These are phyloP conservation scores for Kazachstania sp. DNA, from an alignment of 1,139 yeast species.

Conservation along the genomic window DNA sequence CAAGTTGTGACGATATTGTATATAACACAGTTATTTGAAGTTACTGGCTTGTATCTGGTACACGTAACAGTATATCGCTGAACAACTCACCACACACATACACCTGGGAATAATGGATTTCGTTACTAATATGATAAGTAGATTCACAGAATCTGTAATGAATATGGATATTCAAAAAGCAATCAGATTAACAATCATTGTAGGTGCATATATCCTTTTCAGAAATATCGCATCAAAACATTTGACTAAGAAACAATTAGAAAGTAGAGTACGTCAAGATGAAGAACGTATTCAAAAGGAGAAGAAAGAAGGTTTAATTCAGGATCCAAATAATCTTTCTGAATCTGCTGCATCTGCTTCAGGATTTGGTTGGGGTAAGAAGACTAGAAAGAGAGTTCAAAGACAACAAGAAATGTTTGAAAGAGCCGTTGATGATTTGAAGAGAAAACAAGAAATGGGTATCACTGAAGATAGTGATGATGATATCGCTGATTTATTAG, in stretches of 20 bases:
- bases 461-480: conserved; percentile 50
- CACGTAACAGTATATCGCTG: too few species aligned
- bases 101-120: conserved; percentile 1
- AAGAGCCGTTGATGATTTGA: conserved; percentile 39
- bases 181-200: conserved; percentile 37
- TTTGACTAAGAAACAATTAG: conserved; percentile 44
- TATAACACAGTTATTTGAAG: too few species aligned
- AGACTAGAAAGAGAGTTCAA: conserved; percentile 52
- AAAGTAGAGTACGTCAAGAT: conserved; percentile 44
- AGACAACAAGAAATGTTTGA: conserved; percentile 47
- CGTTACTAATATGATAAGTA: neutral
- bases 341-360: conserved; percentile 11
- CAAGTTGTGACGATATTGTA: too few species aligned
- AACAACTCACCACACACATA: too few species aligned
- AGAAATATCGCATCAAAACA: conserved; percentile 37
- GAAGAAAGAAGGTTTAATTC: conserved; percentile 37
- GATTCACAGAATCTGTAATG: neutral
- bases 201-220: conserved; percentile 40
- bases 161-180: conserved; percentile 8
- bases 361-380: conserved; percentile 72
- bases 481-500: conserved; percentile 58
- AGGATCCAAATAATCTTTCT: conserved; percentile 28
- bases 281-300: conserved; percentile 30
- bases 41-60: too few species aligned
- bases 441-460: conserved; percentile 36